phyloP scores from a whole-genome alignment of 345 rosid genomes.

The Mallotus nudiflorus region DNA sequence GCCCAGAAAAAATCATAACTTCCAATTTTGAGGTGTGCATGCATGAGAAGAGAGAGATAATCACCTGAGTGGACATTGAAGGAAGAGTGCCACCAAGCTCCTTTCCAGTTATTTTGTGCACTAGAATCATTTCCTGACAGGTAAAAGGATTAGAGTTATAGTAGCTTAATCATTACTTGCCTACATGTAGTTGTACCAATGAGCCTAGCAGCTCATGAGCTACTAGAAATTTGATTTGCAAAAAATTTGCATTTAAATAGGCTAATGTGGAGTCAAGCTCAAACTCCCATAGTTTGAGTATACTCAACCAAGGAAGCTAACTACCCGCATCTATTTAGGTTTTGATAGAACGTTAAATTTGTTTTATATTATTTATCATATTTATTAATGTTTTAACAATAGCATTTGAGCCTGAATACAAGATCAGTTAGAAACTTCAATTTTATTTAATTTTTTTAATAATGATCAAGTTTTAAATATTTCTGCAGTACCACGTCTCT shows the following conservation, averaged over 20 bases:
- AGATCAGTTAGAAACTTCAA: too few species aligned
- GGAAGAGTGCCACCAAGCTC: conserved; percentile 96
- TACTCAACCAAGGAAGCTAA: too few species aligned
- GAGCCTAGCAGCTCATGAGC: not conserved
- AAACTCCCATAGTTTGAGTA: not conserved
- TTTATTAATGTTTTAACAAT: too few species aligned
- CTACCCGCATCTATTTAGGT: too few species aligned
- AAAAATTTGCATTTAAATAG: not conserved
- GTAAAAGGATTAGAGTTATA: conserved; percentile 1
- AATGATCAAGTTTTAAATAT: too few species aligned
- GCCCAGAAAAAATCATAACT: too few species aligned
- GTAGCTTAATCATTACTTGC: not conserved
- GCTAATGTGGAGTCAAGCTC: not conserved
- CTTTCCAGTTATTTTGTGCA: conserved; percentile 94
- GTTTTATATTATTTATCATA: too few species aligned
- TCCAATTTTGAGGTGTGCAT: not conserved
- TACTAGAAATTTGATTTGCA: not conserved
- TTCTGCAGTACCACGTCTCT: too few species aligned
- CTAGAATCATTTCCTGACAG: conserved; percentile 79
- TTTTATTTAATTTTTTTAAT: too few species aligned
- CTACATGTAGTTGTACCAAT: not conserved
- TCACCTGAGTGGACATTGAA: conserved; percentile 66
- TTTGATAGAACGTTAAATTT: too few species aligned
- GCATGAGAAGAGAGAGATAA: not conserved
- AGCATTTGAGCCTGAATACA: too few species aligned